Conservation (phyloP, 1,284 basidiomycete genomes). For the Cystobasidium sp. region DNA sequence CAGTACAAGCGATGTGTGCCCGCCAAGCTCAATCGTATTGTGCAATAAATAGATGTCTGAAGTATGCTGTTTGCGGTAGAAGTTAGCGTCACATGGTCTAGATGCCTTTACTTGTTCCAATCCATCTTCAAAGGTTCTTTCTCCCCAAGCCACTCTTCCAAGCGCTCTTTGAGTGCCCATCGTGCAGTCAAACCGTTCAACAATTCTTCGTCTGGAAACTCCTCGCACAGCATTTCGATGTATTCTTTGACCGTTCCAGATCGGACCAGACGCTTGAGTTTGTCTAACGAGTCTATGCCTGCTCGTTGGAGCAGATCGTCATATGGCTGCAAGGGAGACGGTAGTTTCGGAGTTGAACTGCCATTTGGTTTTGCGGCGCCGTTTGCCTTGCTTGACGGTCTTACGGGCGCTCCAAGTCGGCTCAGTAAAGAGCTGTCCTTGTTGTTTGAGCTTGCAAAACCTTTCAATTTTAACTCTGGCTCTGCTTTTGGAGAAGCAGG, state of each 20-base stretch:
- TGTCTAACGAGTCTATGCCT: slow-evolving; percentile 15
- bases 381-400: background rate
- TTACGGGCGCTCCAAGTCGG: slow-evolving; percentile 10
- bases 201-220: slow-evolving; percentile 28
- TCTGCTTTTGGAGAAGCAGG: background rate
- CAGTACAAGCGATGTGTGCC: too few species aligned
- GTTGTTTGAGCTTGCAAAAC: slow-evolving; percentile 17
- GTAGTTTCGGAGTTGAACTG: slow-evolving; percentile 1
- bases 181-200: slow-evolving; percentile 28
- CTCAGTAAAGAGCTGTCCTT: slow-evolving; percentile 22
- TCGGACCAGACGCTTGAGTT: slow-evolving; percentile 14
- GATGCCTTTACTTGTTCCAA: background rate
- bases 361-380: background rate
- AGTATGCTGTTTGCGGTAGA: too few species aligned
- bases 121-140: slow-evolving; percentile 21
- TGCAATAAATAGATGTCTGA: too few species aligned
- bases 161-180: slow-evolving; percentile 37
- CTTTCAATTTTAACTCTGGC: slow-evolving; percentile 19
- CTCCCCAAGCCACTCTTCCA: slow-evolving; percentile 42
- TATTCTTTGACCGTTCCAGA: slow-evolving; percentile 25
- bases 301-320: slow-evolving; percentile 11
- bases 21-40: too few species aligned
- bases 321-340: slow-evolving; percentile 12
- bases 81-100: too few species aligned
- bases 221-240: slow-evolving; percentile 27